Percentiles rank a stretch among this genome's conserved stretches.
Conservation (phyloP, 2,329 filamentous ascomycete genomes). For the Fusarium marasasianum region DNA sequence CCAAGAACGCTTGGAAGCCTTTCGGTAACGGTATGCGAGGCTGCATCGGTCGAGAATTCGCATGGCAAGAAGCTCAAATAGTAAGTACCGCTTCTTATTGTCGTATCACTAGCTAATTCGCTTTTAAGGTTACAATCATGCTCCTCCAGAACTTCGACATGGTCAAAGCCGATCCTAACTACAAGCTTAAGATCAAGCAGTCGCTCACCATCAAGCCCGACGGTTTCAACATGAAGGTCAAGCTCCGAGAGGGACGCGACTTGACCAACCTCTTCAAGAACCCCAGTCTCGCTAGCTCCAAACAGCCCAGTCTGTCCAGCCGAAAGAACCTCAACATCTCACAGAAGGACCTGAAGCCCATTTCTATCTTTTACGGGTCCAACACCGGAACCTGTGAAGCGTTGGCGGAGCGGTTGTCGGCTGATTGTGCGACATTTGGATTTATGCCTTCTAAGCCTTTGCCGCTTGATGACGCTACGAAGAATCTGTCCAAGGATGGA, state of each 20-base stretch:
- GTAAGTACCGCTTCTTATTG: neutral
- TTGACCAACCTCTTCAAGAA: neutral
- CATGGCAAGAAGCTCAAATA: slow-evolving; percentile 5
- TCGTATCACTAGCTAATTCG: rapidly evolving
- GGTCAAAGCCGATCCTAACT: neutral
- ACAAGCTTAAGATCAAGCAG: slow-evolving; percentile 10
- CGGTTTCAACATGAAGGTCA: neutral
- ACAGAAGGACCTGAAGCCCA: neutral
- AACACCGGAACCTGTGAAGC: slow-evolving; percentile 10
- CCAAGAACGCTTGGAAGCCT: slow-evolving; percentile 18
- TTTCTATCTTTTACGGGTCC: neutral
- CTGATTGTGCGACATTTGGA: slow-evolving; percentile 5
- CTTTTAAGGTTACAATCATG: neutral
- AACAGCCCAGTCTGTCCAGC: neutral
- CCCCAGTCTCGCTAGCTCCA: neutral
- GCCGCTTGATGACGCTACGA: neutral
- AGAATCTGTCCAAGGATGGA: neutral
- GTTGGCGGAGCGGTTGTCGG: neutral
- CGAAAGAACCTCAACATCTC: neutral
- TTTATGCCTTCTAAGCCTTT: neutral
- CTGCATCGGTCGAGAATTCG: slow-evolving; percentile 1
- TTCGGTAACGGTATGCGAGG: slow-evolving; percentile 5
- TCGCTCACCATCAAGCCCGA: neutral
- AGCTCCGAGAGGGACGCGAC: neutral
- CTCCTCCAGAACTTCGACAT: slow-evolving; percentile 2